phyloP scores from a whole-genome alignment of 139 green algal genomes.

The Penium margaritaceum region DNA sequence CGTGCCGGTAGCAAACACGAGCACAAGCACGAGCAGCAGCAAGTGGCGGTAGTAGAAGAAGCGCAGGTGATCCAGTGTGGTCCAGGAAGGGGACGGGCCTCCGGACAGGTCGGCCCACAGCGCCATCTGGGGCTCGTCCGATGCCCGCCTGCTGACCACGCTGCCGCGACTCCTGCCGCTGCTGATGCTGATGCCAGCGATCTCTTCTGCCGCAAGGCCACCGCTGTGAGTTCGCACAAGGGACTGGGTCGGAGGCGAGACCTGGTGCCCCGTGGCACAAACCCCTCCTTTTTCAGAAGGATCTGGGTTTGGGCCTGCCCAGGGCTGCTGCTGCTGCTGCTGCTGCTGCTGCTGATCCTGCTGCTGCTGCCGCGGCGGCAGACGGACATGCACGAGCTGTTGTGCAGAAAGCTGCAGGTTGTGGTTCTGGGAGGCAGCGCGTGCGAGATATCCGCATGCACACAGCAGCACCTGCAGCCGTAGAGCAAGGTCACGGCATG shows the following conservation, averaged over 20 bases:
- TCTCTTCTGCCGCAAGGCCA: background rate
- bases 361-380: no score
- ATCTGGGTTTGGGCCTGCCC: no score
- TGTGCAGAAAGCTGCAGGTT: no score
- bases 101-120: conserved; percentile 5
- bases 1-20: conserved; percentile 32
- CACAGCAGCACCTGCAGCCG: no score
- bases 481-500: no score
- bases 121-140: background rate
- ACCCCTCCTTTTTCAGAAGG: background rate
- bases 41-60: conserved; percentile 36
- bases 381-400: no score
- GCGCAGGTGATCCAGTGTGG: conserved; percentile 26
- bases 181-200: no score
- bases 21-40: conserved; percentile 18
- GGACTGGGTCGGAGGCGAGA: background rate
- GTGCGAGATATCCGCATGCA: no score
- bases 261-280: background rate
- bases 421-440: no score
- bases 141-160: background rate
- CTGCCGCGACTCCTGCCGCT: background rate
- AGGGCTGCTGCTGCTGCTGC: no score
- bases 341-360: no score
- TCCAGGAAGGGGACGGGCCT: background rate
- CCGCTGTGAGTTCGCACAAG: background rate